Conservation (phyloP, 352 stramenopile species). For the Phytophthora pluvialis region DNA sequence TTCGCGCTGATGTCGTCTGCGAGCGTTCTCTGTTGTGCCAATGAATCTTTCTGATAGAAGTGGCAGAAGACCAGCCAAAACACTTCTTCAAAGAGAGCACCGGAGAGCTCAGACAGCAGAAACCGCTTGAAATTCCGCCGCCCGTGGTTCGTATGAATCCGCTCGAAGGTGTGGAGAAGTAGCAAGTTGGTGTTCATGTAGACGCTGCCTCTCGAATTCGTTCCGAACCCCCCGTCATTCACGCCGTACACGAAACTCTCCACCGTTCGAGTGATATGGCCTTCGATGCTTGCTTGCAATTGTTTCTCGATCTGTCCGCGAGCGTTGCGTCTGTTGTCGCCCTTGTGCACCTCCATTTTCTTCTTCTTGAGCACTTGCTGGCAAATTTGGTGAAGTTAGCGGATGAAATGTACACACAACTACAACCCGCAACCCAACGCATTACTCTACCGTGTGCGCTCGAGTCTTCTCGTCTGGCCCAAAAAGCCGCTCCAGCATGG, state of each 20-base stretch:
- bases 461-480: slow-evolving; percentile 72
- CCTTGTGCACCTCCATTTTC: slow-evolving; percentile 80
- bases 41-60: slow-evolving; percentile 87
- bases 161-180: slow-evolving; percentile 85
- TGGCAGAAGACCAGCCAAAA: slow-evolving; percentile 91
- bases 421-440: background rate
- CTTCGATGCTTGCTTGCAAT: slow-evolving; percentile 88
- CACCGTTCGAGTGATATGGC: slow-evolving; percentile 87
- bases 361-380: slow-evolving; percentile 86
- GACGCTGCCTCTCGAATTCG: slow-evolving; percentile 26
- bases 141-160: slow-evolving; percentile 75
- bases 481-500: slow-evolving; percentile 82
- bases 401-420: no score
- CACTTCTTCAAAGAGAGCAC: slow-evolving; percentile 85
- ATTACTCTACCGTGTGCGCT: slow-evolving; percentile 43
- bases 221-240: slow-evolving; percentile 14
- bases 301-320: slow-evolving; percentile 85
- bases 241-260: slow-evolving; percentile 65
- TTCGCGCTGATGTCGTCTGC: slow-evolving; percentile 71
- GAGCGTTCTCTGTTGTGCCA: slow-evolving; percentile 66
- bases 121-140: slow-evolving; percentile 89
- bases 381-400: background rate
- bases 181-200: slow-evolving; percentile 86
- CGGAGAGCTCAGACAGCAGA: slow-evolving; percentile 74
- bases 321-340: slow-evolving; percentile 74